Conservation (phyloP, 164 flowering plant genomes). For the Chimonanthus salicifolius region DNA sequence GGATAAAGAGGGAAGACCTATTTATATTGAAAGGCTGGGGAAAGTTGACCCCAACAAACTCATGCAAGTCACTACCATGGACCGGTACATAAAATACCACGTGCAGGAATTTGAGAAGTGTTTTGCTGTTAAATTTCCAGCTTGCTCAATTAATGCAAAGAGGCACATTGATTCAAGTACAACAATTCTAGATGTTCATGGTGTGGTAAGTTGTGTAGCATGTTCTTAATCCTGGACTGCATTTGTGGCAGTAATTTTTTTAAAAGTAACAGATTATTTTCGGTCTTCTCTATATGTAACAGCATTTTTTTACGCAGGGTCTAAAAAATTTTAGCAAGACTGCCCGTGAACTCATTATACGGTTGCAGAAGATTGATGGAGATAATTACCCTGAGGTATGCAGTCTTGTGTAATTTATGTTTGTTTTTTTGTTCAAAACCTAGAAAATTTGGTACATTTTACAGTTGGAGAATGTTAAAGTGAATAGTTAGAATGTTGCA, state of each 20-base stretch:
- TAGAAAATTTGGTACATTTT: neutral
- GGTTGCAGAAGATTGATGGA: slow-evolving; percentile 83
- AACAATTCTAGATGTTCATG: slow-evolving; percentile 77
- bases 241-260: neutral
- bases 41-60: slow-evolving; percentile 61
- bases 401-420: neutral
- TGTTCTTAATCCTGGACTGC: neutral
- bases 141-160: slow-evolving; percentile 79
- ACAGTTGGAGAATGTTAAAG: too few species aligned
- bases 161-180: slow-evolving; percentile 65
- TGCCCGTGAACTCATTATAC: slow-evolving; percentile 69
- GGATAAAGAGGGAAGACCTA: slow-evolving; percentile 76
- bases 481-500: slow-evolving; percentile 19
- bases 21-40: slow-evolving; percentile 71
- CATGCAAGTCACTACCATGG: slow-evolving; percentile 68
- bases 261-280: neutral
- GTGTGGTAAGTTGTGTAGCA: slow-evolving; percentile 44
- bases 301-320: slow-evolving; percentile 21
- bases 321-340: slow-evolving; percentile 69
- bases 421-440: neutral
- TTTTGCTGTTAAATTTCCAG: slow-evolving; percentile 64
- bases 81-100: slow-evolving; percentile 67
- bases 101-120: slow-evolving; percentile 74
- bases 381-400: slow-evolving; percentile 90
- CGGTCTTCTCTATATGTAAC: neutral